These are phyloP conservation scores for Metarhizium album DNA, from an alignment of 2,329 filamentous ascomycete genomes.

Conservation along the genomic window DNA sequence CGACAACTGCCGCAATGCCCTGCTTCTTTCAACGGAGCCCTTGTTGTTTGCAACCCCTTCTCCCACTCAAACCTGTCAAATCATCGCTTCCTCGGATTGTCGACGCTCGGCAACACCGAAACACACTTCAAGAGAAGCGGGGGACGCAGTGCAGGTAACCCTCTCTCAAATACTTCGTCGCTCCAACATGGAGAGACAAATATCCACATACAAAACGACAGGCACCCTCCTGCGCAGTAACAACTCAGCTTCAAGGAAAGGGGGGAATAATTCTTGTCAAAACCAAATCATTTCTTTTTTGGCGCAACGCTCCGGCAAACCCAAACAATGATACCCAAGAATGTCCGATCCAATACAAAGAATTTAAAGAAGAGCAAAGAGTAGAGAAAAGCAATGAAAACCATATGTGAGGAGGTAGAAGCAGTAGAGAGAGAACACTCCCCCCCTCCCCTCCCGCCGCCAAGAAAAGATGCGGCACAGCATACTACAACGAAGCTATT, in stretches of 20 bases:
- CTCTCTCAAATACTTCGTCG: neutral
- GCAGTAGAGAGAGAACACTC: slow-evolving; percentile 5
- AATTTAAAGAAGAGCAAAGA: neutral
- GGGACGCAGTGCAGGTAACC: neutral
- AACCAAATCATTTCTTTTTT: slow-evolving; percentile 2
- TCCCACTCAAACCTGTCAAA: neutral
- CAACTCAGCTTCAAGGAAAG: neutral
- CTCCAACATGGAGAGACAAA: neutral
- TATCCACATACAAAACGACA: neutral
- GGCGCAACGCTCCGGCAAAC: slow-evolving; percentile 1
- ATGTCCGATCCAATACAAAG: neutral
- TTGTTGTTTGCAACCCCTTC: neutral
- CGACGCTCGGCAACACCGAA: neutral
- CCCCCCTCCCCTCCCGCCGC: no score
- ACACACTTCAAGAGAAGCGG: neutral
- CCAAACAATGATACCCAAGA: slow-evolving; percentile 6
- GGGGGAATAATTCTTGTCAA: neutral
- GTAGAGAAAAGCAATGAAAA: neutral
- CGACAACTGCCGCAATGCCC: neutral
- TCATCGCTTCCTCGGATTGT: neutral
- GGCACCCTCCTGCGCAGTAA: neutral
- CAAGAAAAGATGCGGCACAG: neutral
- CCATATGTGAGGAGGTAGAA: neutral
- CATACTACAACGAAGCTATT: slow-evolving; percentile 17
- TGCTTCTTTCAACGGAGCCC: neutral